Base-by-base conservation (phyloP, 2,329 filamentous ascomycete genomes). In the Corynespora cassiicola region DNA sequence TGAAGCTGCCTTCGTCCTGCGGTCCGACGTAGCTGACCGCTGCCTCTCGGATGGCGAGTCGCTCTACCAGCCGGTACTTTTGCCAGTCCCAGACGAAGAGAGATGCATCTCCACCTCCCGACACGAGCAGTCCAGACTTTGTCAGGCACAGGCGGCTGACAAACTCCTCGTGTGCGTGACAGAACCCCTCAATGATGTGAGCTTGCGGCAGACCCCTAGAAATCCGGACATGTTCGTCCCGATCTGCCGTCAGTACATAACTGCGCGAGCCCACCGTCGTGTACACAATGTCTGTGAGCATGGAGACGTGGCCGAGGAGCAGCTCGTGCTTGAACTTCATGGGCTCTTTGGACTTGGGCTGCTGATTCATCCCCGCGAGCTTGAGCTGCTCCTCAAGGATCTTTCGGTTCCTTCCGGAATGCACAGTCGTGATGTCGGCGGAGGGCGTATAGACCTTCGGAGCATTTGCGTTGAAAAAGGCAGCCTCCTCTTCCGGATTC, bases 261-360 rank as follows among this genome's bases (percentile, higher is more conserved):
- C 65, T 73, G 36, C 77, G 75, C 43, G 83, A 43, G 52, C 71
- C 47, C 50, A 75, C 63, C 59, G 75, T 61, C n/a, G 70, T 72
- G 26, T 82, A 75, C 2, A 75, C 68, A 34, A 96, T 66, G 58
- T 89, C 85, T 2, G 91, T 96, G 32, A 99, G 81, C 82, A 97
- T 88, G 1, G 92, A 96, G 10, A 99, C 94, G 69, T 99, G 94
- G 9, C 94, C 94, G 1, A 99, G 81, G 6, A 96, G 75, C 1
- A 96, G 75, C 23, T 85, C 81, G 54, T 90, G 82, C 54, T 90
- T 85, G 62, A 95, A 95, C 30, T 69, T 66, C 17, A 74, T 64
- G 2, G 74, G 68, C 11, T 74, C 73, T 36, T 76, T 75, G 22
- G 73, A 71, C 45, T 78, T 74, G n/a, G 63, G 42, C 50, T 56